phyloP scores from a whole-genome alignment of 768 basidiomycete genomes.

The Xanthoconium stramineum region DNA sequence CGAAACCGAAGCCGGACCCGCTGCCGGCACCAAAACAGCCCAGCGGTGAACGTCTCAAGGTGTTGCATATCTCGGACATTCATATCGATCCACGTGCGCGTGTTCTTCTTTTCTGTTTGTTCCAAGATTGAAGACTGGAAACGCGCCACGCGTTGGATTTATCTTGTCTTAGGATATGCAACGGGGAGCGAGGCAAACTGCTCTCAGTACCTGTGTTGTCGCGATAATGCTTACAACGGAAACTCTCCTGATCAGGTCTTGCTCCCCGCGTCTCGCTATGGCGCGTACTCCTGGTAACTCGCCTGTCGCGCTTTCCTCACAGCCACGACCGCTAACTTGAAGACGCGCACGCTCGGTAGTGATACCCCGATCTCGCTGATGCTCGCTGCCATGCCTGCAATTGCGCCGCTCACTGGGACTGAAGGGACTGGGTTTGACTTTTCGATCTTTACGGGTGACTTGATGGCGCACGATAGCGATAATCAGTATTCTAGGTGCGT shows the following conservation, averaged over 20 bases:
- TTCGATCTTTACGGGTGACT: slow-evolving; percentile 66
- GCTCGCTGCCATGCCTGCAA: slow-evolving; percentile 55
- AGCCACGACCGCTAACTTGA: no score
- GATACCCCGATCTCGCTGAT: no score
- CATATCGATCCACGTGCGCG: no score
- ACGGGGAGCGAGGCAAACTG: slow-evolving; percentile 71
- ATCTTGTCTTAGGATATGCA: slow-evolving; percentile 53
- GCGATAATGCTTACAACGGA: slow-evolving; percentile 44
- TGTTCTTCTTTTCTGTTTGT: no score
- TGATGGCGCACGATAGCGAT: slow-evolving; percentile 68
- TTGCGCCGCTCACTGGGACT: slow-evolving; percentile 60
- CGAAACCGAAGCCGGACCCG: slow-evolving; percentile 46
- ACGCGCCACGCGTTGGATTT: not conserved
- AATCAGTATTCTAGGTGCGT: slow-evolving; percentile 55
- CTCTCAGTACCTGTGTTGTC: slow-evolving; percentile 58
- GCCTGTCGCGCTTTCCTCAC: no score
- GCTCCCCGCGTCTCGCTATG: slow-evolving; percentile 60
- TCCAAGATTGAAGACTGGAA: not conserved
- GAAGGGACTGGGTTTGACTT: slow-evolving; percentile 56
- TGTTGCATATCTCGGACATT: slow-evolving; percentile 47
- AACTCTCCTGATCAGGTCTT: slow-evolving; percentile 45
- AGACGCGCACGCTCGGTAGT: slow-evolving; percentile 25
- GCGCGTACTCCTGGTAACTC: no score
- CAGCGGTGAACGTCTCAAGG: slow-evolving; percentile 44
- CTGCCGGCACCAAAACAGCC: slow-evolving; percentile 38